Base-by-base conservation (phyloP, 345 rosid genomes). In the Brassica juncea region DNA sequence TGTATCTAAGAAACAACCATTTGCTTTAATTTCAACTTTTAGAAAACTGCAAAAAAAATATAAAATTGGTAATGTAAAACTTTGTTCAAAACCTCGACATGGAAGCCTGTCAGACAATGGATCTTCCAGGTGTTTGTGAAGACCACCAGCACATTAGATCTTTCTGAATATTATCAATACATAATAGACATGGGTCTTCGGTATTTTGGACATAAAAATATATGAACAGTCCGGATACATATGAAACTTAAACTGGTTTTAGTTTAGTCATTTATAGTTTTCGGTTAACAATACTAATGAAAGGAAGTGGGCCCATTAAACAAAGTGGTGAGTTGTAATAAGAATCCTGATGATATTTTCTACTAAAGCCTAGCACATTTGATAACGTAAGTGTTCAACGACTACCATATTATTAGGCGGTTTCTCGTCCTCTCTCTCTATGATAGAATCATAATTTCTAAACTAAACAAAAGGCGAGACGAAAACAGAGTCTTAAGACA, bases 401-500 rank as follows among this genome's bases (percentile, higher is more conserved):
- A 60, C 74, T 76, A 68, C 2, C 19, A 19, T 57, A 57, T 66
- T 75, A 55, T 75, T 55, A 1, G 30, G 57, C 28, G 27, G 68
- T 57, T 57, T 66, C 37, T 52, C 35, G 31, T 55, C 57, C 10
- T 37, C 55, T 75, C 27, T 55, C 59, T 67, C 23, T 58, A 31
- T 68, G 15, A 68, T 16, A 44, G 31, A 47, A 28, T 44, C 68
- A 30, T 2, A 58, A 28, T 67, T 39, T 39, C 44, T 32, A 32
- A 32, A 32, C 35, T 32, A 32, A 32, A 32, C 6, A 39, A 30
- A 68, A 4, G 59, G 59, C 2, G 58, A 57, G 44, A 67, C 32
- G 67, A 68, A 70, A 77, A 62, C 81, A 70, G 57, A 75, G 79
- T 32, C 52, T 66, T 11, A 9, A 68, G 67, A 44, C 52, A 68